Base-by-base conservation (phyloP, 345 rosid species). In the Dimocarpus longan region DNA sequence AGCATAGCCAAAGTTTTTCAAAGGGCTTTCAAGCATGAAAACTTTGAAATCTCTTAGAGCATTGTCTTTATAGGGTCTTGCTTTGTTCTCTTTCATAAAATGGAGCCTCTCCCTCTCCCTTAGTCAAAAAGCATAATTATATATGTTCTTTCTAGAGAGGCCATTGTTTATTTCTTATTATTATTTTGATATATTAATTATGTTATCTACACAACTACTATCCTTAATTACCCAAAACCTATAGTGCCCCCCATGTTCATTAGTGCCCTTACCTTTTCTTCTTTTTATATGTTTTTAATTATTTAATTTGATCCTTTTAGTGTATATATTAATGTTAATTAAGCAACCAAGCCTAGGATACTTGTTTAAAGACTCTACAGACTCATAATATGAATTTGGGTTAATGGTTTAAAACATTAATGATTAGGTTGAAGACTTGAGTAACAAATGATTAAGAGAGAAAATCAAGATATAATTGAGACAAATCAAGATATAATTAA, bases 1-100 rank as follows among this genome's bases (percentile, higher is more conserved):
- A 50, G 73, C 82, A 75, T 70, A 56, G 80, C 71, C 82, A 82
- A 82, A 77, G 80, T 22, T 70, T 65, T 60, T 79, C 79, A 66
- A 80, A 77, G 78, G 59, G 68, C 18, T 5, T 74, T 13, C 21
- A 71, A 32, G 80, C 70, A 52, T 64, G 64, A 79, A 57, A 69
- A 56, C 68, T 62, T 66, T 39, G 5, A 50, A 16, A 5, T 4
- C 42, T 19, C 56, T 32, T 57, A 54, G 46, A 32, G 19, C 12
- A n/a, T 40, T 68, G 10, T 21, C 54, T 66, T 68, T 42, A 44
- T 42, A 68, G 15, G 66, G 9, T 19, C 52, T 22, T 73, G 76
- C 68, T 42, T 73, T 73, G 62, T 18, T 59, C 62, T 60, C 56
- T 59, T 60, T 60, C 56, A 22, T 42, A 66, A 26, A 56, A 39